Base-by-base conservation (phyloP, 2,329 filamentous ascomycete genomes). In the Fusarium newnesense region DNA sequence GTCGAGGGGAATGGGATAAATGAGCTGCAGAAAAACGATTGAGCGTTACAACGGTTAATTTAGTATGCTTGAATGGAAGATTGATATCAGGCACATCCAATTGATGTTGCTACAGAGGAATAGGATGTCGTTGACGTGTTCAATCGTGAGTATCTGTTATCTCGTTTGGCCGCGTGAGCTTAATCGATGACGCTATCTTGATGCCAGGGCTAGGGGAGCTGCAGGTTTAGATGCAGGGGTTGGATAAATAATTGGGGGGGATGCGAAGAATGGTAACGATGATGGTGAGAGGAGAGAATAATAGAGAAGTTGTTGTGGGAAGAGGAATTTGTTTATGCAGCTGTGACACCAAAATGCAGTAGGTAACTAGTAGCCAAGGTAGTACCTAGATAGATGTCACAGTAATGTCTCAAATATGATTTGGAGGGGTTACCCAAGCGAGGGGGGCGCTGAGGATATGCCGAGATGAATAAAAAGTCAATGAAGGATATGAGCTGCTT, bases 181-280 rank as follows among this genome's bases (percentile, higher is more conserved):
- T 40, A 53, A 72, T 75, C 73, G 73, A 75, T 75, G 73, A 75
- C 73, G 73, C 73, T 74, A 60, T 64, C 54, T 66, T 67, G 63
- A 75, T 61, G 64, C 39, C 58, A 72, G 63, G 63, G 46, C 28
- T 47, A 58, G 49, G 53, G 50, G 37, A 72, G 67, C 70, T 74
- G 59, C 67, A 59, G 60, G 52, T 36, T 30, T 26, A 44, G 47
- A 62, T 57, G 73, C 59, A 74, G 67, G 70, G 70, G 61, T 71
- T 57, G 32, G 18, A 49, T n/a, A 32, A 36, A 54, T 30, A n/a
- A 42, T n/a, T 58, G 49, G 67, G 70, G 70, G 44, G 50, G 28
- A 36, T 26, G 46, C n/a, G 39, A 32, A 40, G 50, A 37, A 43
- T 49, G 40, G 13, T 10, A 24, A 44, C 32, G 34, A 56, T 30